Evolutionary conservation across 208 protist genomes (phyloP).

Genomic region (Crithidia bombi): DNA sequence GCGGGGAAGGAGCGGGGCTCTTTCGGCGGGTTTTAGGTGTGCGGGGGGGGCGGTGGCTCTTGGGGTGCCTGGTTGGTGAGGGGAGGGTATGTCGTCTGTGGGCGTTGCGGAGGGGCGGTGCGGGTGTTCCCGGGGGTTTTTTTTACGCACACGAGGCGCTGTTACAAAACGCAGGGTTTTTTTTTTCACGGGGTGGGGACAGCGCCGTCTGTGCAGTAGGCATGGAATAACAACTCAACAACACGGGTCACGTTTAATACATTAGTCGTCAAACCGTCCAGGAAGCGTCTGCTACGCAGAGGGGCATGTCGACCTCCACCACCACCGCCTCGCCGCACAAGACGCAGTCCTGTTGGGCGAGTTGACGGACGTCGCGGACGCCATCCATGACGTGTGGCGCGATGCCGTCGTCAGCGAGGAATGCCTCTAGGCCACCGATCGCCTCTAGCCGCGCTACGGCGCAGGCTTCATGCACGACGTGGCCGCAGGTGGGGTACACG

Average conservation of each 20-base stretch:
- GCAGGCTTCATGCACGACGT: conserved; percentile 82
- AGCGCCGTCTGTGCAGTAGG: too few relatives aligned
- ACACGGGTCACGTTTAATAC: not conserved
- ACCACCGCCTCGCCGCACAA: conserved; percentile 80
- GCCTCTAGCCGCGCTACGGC: conserved; percentile 48
- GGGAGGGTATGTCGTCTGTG: too few relatives aligned
- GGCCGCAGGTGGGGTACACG: conserved; percentile 81
- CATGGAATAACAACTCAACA: conserved; percentile 4
- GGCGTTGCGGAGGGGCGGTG: too few relatives aligned
- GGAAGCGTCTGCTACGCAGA: conserved; percentile 52
- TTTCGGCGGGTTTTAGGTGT: too few relatives aligned
- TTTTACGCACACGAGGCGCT: too few relatives aligned
- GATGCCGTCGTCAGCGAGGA: conserved; percentile 69
- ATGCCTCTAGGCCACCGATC: conserved; percentile 71
- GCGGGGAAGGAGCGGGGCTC: too few relatives aligned
- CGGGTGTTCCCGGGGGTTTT: too few relatives aligned
- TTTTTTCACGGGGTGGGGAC: conserved; percentile 7
- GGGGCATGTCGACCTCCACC: conserved; percentile 65
- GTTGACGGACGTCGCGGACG: conserved; percentile 43
- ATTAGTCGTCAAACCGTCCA: conserved; percentile 37
- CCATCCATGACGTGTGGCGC: conserved; percentile 60
- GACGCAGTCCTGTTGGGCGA: conserved; percentile 79
- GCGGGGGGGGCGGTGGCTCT: too few relatives aligned
- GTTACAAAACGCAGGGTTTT: too few relatives aligned
- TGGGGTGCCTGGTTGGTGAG: too few relatives aligned